Evolutionary conservation across 2,329 filamentous ascomycete species (phyloP), one percentile per base, ranked within the genome.

Genomic region (Fusarium hainanense): DNA sequence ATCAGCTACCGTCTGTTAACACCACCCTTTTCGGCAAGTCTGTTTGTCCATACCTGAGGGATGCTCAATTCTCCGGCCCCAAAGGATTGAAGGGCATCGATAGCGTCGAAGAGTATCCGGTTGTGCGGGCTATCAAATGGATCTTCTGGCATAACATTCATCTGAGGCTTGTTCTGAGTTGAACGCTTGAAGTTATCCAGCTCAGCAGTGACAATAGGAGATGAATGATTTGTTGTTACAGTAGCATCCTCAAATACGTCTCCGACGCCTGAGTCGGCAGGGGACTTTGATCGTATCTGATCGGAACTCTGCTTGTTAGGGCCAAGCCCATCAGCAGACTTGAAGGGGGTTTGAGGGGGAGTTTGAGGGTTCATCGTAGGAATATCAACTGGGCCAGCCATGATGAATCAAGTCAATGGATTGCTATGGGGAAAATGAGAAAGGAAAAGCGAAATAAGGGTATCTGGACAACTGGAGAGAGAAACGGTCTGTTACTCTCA

Each of bases 111-210:
- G 2, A 82, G 30, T 3, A 74, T 72, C 16, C 73, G 75, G 40
- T 79, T 81, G 13, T 73, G 66, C 49, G 77, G 77, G 27, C 68
- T 80, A 21, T 79, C 76, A 46, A 81, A 81, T 0, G 79, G 77
- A 23, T 79, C 74, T 18, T 77, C 70, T 1, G 73, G 61, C 42
- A 77, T 60, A 7, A 59, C 7, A 3, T 59, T 40, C 27, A 50
- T 59, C 8, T 48, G n/a, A n/a, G n/a, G n/a, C n/a, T n/a, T n/a
- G n/a, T n/a, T 20, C 4, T 12, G 25, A 37, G 37, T 21, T n/a
- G 21, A n/a, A 14, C 14, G 25, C 21, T 32, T 54, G 14, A 25
- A 23, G 13, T 16, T 6, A 21, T 37, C 25, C 8, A 7, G 10
- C 14, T 56, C 57, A 27, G 32, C 32, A 13, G 23, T 25, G 23